phyloP scores from a whole-genome alignment of 108 stramenopile genomes.

The Nitzschia sp. region DNA sequence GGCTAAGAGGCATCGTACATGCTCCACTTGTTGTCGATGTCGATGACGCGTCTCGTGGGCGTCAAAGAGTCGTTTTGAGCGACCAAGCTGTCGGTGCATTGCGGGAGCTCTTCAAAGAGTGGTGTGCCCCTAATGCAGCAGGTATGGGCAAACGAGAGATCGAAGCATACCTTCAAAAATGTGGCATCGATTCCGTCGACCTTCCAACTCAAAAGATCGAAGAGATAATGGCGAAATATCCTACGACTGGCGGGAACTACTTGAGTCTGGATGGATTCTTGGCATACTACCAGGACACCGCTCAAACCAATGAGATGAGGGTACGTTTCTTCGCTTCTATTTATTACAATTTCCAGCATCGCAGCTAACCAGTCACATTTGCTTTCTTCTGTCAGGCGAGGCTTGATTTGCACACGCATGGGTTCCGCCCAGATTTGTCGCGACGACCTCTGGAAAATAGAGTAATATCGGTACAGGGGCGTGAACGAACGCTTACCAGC shows the following conservation, averaged over 20 bases:
- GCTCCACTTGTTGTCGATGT: constrained; percentile 60
- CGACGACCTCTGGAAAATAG: constrained; percentile 32
- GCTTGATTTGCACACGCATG: constrained; percentile 70
- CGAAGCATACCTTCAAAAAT: constrained; percentile 67
- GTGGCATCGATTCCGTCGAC: constrained; percentile 57
- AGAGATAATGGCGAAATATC: constrained; percentile 76
- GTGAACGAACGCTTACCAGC: constrained; percentile 25
- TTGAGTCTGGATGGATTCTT: constrained; percentile 87
- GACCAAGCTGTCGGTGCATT: constrained; percentile 48
- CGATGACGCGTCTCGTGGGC: constrained; percentile 53
- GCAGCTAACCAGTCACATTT: constrained; percentile 2
- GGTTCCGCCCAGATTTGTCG: constrained; percentile 82
- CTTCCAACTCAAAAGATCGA: constrained; percentile 73
- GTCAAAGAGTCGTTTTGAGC: constrained; percentile 46
- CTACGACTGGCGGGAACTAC: constrained; percentile 34
- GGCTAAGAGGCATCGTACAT: constrained; percentile 45
- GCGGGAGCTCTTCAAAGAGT: constrained; percentile 64
- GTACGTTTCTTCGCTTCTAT: constrained; percentile 51
- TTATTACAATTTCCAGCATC: too few relatives aligned
- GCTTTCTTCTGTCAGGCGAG: constrained; percentile 38
- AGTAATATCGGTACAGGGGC: constrained; percentile 27
- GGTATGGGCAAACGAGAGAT: constrained; percentile 76
- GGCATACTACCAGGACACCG: constrained; percentile 80
- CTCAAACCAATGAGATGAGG: constrained; percentile 57
- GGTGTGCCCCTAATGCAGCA: constrained; percentile 41